Conservation (phyloP, 2,329 filamentous ascomycete genomes). For the Pseudogymnoascus sp. region DNA sequence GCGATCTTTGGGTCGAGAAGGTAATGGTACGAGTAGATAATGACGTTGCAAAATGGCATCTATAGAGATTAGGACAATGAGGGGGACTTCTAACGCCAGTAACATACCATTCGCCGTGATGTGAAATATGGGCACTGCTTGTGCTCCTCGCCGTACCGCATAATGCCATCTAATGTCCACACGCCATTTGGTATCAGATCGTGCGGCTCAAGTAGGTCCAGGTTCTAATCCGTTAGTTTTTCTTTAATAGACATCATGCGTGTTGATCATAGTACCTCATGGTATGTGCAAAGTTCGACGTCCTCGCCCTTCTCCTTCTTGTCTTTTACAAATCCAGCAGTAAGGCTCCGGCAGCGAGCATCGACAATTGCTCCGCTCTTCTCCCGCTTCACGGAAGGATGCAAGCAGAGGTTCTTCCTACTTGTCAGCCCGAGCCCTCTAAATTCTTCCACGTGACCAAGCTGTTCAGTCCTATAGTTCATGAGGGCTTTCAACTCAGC, state of each 20-base stretch:
- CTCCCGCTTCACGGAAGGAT: slow-evolving; percentile 91
- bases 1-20: slow-evolving; percentile 96
- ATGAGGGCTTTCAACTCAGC: slow-evolving; percentile 87
- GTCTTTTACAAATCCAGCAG: slow-evolving; percentile 93
- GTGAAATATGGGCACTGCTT: slow-evolving; percentile 99
- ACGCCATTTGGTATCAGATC: slow-evolving; percentile 92
- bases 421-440: slow-evolving; percentile 86
- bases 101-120: slow-evolving; percentile 75
- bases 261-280: slow-evolving; percentile 54
- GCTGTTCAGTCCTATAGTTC: slow-evolving; percentile 84
- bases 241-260: background rate
- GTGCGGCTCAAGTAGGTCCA: slow-evolving; percentile 89
- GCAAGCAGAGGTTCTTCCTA: slow-evolving; percentile 93
- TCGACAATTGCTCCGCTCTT: slow-evolving; percentile 94
- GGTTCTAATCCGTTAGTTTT: slow-evolving; percentile 50
- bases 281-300: slow-evolving; percentile 90
- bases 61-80: slow-evolving; percentile 29
- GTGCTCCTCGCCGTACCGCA: slow-evolving; percentile 85
- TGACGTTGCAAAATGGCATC: slow-evolving; percentile 99
- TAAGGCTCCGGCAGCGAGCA: slow-evolving; percentile 89
- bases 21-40: slow-evolving; percentile 99
- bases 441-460: slow-evolving; percentile 91
- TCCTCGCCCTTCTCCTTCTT: slow-evolving; percentile 94
- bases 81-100: background rate
- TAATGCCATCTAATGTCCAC: slow-evolving; percentile 85